These are phyloP conservation scores for Parathielavia appendiculata DNA, from an alignment of 495 filamentous ascomycete genomes.

Conservation along the genomic window DNA sequence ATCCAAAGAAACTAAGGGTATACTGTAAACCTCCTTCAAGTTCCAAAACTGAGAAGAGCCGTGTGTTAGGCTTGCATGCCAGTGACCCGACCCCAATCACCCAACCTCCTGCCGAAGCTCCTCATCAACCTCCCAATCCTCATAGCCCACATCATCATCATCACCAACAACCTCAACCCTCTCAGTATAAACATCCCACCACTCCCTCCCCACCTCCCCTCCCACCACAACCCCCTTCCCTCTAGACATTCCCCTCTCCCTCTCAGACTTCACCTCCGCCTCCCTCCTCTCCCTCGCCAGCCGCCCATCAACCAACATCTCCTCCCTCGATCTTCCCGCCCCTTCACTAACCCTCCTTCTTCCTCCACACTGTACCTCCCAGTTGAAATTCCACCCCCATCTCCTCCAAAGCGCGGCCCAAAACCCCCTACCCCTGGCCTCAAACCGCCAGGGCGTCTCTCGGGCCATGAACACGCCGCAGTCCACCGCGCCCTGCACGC, in stretches of 20 bases:
- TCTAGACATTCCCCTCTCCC: background rate
- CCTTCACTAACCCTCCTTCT: slow-evolving; percentile 2
- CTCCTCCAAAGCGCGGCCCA: slow-evolving; percentile 31
- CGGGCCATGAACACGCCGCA: slow-evolving; percentile 59
- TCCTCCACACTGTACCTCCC: background rate
- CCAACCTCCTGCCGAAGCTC: background rate
- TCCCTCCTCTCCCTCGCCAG: slow-evolving; percentile 33
- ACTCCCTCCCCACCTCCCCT: slow-evolving; percentile 7
- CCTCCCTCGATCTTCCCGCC: slow-evolving; percentile 40
- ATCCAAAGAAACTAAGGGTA: slow-evolving; percentile 10
- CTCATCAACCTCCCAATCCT: background rate
- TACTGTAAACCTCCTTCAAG: background rate
- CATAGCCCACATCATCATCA: slow-evolving; percentile 4
- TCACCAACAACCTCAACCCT: slow-evolving; percentile 9
- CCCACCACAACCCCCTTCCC: slow-evolving; percentile 17
- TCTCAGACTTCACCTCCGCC: slow-evolving; percentile 7
- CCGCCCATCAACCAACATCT: slow-evolving; percentile 42
- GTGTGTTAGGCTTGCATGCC: background rate
- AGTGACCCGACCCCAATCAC: background rate
- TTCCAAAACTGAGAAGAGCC: slow-evolving; percentile 4
- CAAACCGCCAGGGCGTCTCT: slow-evolving; percentile 66
- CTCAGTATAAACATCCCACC: slow-evolving; percentile 5
- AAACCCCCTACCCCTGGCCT: slow-evolving; percentile 41
- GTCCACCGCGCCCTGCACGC: slow-evolving; percentile 60
- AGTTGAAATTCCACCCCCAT: slow-evolving; percentile 11